Evolutionary conservation across 2,329 filamentous ascomycete genomes (phyloP), one percentile per base, ranked within the genome.

Genomic region (Colletotrichum coccodes): DNA sequence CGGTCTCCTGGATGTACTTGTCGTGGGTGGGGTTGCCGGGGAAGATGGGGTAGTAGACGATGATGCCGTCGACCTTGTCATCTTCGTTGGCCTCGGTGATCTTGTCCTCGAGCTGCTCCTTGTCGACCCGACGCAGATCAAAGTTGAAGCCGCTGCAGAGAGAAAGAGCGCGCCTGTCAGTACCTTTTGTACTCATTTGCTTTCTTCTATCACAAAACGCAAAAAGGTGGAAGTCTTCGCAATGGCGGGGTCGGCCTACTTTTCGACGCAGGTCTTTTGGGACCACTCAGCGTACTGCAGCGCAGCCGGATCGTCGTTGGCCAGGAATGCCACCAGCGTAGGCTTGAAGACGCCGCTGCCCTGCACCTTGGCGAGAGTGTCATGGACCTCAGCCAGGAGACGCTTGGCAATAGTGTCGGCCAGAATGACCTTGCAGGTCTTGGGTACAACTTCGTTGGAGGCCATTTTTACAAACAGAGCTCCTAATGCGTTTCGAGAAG

Each of bases 11-110:
- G 73, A 99, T 90, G 80, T 98, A 98, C 80, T 93, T 92, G 81
- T 99, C 96, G 81, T 97, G 94, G 32, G 90, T 88, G 60, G 91
- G 92, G 83, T 94, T 92, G 81, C 85, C 84, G 18, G 87, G 86
- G 80, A 98, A 98, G 82, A 99, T 97, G 64, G 96, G 96, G 81
- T 98, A 99, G 87, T 99, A 99, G 78, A 99, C 93, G 73, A 99
- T 97, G 77, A 98, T 97, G 75, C 89, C 95, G 81, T 97, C 93
- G 71, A 98, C 89, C 18, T 82, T 77, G 64, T 87, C 78, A 80
- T 98, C 94, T 36, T 88, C 84, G 81, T 99, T 99, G 77, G 95
- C 95, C 73, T 88, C 87, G 73, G 95, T 88, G 76, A 99, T 92
- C 72, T 91, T 90, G 75, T 97, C 94, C 85, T 99, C 96, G 71